Percentiles rank a stretch among this genome's conserved stretches.
These are phyloP conservation scores for Cylindrotheca closterium DNA, from an alignment of 108 stramenopile species.

Conservation along the genomic window DNA sequence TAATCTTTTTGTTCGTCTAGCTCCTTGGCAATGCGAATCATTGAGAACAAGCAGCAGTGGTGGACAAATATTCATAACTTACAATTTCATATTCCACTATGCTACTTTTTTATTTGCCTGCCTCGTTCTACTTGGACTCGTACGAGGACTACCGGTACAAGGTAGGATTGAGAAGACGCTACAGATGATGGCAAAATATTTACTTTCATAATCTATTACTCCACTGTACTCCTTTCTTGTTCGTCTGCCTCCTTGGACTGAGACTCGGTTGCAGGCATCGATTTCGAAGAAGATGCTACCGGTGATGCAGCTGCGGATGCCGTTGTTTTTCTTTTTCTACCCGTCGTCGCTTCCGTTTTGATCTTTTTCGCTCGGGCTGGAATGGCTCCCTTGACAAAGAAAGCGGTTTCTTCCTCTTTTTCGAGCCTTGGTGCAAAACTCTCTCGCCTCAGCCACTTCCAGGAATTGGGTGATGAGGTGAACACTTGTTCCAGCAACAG, in stretches of 20 bases:
- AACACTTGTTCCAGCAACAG: slow-evolving; percentile 37
- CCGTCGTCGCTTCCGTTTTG: slow-evolving; percentile 5
- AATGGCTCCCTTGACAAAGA: slow-evolving; percentile 34
- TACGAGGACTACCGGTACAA: too few relatives aligned
- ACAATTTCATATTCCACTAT: too few relatives aligned
- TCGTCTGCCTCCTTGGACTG: neutral
- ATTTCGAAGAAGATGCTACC: neutral
- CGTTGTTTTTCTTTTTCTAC: slow-evolving; percentile 19
- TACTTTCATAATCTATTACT: neutral
- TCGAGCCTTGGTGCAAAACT: slow-evolving; percentile 16
- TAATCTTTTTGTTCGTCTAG: too few relatives aligned
- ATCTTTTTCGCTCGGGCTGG: slow-evolving; percentile 16
- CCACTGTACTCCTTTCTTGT: neutral
- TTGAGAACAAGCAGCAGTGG: too few relatives aligned
- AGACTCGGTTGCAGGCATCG: neutral
- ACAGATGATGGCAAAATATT: too few relatives aligned
- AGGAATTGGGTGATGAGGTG: slow-evolving; percentile 22
- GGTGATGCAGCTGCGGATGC: slow-evolving; percentile 1
- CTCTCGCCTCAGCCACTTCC: slow-evolving; percentile 40
- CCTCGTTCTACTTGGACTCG: too few relatives aligned
- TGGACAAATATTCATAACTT: too few relatives aligned
- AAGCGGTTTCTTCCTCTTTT: slow-evolving; percentile 23
- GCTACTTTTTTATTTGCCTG: too few relatives aligned
- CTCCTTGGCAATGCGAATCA: too few relatives aligned
- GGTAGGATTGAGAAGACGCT: too few relatives aligned